These are phyloP conservation scores for Pisolithus orientalis DNA, from an alignment of 768 basidiomycete species.

Conservation along the genomic window DNA sequence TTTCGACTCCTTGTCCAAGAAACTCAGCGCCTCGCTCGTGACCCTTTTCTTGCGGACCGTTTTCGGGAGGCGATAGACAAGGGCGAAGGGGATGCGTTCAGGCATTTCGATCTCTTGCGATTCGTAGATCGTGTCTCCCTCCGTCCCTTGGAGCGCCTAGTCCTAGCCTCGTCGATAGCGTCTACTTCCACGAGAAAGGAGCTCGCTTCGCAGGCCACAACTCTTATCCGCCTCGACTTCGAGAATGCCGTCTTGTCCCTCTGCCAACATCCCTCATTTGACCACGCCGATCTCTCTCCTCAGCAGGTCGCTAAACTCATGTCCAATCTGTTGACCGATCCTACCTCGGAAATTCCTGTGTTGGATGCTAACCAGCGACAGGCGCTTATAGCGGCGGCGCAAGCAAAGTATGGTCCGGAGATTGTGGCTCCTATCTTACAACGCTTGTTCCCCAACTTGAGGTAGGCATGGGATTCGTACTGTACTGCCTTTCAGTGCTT, in stretches of 20 bases:
- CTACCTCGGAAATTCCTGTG: conserved; percentile 60
- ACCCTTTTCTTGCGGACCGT: conserved; percentile 85
- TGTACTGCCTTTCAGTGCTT: conserved; percentile 7
- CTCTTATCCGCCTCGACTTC: conserved; percentile 70
- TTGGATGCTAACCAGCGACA: conserved; percentile 71
- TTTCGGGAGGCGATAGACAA: conserved; percentile 88
- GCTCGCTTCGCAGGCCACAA: conserved; percentile 51
- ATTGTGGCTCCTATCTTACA: conserved; percentile 68
- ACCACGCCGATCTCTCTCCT: conserved; percentile 71
- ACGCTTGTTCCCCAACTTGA: conserved; percentile 66
- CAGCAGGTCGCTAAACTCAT: conserved; percentile 74
- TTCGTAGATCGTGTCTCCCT: conserved; percentile 80
- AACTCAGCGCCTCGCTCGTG: conserved; percentile 81
- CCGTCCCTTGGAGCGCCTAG: conserved; percentile 70
- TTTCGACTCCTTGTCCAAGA: conserved; percentile 86
- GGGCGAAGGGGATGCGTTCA: conserved; percentile 78
- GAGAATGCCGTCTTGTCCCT: conserved; percentile 71
- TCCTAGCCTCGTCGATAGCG: conserved; percentile 70
- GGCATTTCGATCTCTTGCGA: conserved; percentile 76
- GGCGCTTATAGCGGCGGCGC: conserved; percentile 65
- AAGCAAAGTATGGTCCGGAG: conserved; percentile 77
- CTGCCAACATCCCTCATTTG: conserved; percentile 76
- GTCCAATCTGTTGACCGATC: conserved; percentile 71
- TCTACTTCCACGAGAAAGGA: conserved; percentile 56
- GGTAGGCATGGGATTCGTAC: conserved; percentile 36